A percentile compares a stretch with the other conserved stretches of the same genome.
These are phyloP conservation scores for Pseudohalonectria lignicola DNA, from an alignment of 2,329 filamentous ascomycete species.

Conservation along the genomic window DNA sequence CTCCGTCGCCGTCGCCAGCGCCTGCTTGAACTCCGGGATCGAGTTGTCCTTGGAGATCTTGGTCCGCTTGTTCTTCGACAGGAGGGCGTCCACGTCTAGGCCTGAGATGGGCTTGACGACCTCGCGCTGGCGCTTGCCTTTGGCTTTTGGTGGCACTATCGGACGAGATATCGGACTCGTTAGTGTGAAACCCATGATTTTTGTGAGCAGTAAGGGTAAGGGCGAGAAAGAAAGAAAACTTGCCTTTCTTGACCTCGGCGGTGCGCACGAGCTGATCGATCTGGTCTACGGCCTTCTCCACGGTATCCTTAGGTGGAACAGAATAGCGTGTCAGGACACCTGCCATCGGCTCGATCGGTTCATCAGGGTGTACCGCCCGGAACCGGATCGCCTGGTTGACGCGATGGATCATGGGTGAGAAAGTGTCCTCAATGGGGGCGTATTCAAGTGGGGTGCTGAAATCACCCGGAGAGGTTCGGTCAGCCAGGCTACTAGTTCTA, in stretches of 20 bases:
- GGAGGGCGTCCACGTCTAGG: slow-evolving; percentile 72
- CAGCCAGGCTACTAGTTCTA: background rate
- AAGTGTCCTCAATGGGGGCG: slow-evolving; percentile 69
- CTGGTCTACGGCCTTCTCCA: slow-evolving; percentile 41
- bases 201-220: too few species aligned
- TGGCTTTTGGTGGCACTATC: slow-evolving; percentile 70
- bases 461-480: too few species aligned
- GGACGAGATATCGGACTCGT: too few species aligned
- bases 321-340: slow-evolving; percentile 60
- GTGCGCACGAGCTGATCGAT: slow-evolving; percentile 56
- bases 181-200: too few species aligned
- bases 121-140: slow-evolving; percentile 60
- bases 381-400: slow-evolving; percentile 77
- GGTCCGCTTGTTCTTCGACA: slow-evolving; percentile 39
- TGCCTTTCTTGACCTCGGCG: slow-evolving; percentile 77
- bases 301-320: slow-evolving; percentile 55
- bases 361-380: slow-evolving; percentile 64
- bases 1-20: slow-evolving; percentile 50
- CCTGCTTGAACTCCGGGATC: slow-evolving; percentile 83
- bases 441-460: slow-evolving; percentile 49
- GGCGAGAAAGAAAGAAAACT: slow-evolving; percentile 1
- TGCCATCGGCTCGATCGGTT: slow-evolving; percentile 49
- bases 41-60: slow-evolving; percentile 56
- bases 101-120: slow-evolving; percentile 76
- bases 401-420: slow-evolving; percentile 76